Evolutionary conservation across 1,284 basidiomycete genomes (phyloP).

Genomic region (Exobasidium cylindrosporum): DNA sequence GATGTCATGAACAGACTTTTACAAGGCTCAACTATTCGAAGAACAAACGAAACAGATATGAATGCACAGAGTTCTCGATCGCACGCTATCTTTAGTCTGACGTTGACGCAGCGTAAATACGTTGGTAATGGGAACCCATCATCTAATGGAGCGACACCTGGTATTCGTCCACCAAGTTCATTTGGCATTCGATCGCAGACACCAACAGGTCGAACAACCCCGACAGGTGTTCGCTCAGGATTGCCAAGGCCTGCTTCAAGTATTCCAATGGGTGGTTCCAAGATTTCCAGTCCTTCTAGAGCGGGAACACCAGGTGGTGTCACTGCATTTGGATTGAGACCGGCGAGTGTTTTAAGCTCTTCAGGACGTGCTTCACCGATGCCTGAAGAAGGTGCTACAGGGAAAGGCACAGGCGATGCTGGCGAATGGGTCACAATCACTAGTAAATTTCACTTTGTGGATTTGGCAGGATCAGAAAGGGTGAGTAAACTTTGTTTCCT

Average conservation of each 20-base stretch:
- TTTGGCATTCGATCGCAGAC: conserved; percentile 15
- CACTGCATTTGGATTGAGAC: conserved; percentile 22
- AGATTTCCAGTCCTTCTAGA: conserved; percentile 5
- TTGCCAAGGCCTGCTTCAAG: conserved; percentile 21
- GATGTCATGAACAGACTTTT: conserved; percentile 85
- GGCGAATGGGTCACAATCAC: conserved; percentile 67
- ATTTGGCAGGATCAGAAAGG: conserved; percentile 94
- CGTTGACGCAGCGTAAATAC: conserved; percentile 65
- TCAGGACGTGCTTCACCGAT: conserved; percentile 1
- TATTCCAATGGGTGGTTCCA: conserved; percentile 4
- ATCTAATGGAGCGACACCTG: conserved; percentile 5
- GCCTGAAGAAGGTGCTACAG: neutral
- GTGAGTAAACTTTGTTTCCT: no score
- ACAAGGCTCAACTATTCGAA: conserved; percentile 81
- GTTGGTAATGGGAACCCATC: conserved; percentile 35
- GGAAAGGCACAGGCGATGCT: conserved; percentile 16
- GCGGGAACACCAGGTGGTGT: conserved; percentile 4
- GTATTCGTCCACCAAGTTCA: neutral
- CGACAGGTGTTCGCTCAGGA: conserved; percentile 18
- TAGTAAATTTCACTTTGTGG: conserved; percentile 98
- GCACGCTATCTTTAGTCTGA: conserved; percentile 97
- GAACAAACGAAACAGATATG: conserved; percentile 98
- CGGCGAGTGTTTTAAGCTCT: conserved; percentile 21
- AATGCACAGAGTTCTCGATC: conserved; percentile 96
- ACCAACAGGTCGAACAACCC: conserved; percentile 18